Conservation (phyloP, 257 asterid species). For the Solanum raphanifolium region DNA sequence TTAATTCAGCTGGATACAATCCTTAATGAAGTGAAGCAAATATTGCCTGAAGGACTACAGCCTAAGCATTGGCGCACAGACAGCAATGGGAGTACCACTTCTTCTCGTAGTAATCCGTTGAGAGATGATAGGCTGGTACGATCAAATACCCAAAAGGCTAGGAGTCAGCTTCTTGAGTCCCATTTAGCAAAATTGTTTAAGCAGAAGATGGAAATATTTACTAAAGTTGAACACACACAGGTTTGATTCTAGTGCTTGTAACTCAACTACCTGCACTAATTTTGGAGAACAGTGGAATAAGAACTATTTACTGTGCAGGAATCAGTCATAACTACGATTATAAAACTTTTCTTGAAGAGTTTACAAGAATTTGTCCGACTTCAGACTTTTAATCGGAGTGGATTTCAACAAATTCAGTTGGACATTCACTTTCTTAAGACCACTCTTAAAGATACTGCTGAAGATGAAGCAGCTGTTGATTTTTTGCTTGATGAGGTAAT, state of each 20-base stretch:
- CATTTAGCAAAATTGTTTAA: constrained; percentile 91
- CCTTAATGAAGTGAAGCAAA: constrained; percentile 60
- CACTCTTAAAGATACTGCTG: constrained; percentile 58
- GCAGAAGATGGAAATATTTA: constrained; percentile 94
- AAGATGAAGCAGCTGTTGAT: constrained; percentile 87
- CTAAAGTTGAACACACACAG: constrained; percentile 84
- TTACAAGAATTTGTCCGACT: constrained; percentile 89
- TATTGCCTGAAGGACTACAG: constrained; percentile 66
- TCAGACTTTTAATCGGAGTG: constrained; percentile 90
- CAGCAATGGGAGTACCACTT: constrained; percentile 86
- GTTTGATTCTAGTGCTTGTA: constrained; percentile 28
- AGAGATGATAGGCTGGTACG: constrained; percentile 73
- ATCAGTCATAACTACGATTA: constrained; percentile 61
- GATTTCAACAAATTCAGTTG: constrained; percentile 94
- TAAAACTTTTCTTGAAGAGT: constrained; percentile 80
- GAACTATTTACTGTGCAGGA: constrained; percentile 40
- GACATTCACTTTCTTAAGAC: constrained; percentile 79
- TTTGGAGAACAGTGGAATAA: background rate
- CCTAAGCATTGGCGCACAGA: constrained; percentile 72
- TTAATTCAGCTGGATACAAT: constrained; percentile 49
- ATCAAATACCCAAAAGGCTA: constrained; percentile 79
- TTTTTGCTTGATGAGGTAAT: constrained; percentile 94
- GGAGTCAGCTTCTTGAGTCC: constrained; percentile 97
- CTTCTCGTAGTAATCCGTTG: constrained; percentile 90
- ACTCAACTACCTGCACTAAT: background rate